These are phyloP conservation scores for Trametes maxima DNA, from an alignment of 768 basidiomycete species.

Conservation along the genomic window DNA sequence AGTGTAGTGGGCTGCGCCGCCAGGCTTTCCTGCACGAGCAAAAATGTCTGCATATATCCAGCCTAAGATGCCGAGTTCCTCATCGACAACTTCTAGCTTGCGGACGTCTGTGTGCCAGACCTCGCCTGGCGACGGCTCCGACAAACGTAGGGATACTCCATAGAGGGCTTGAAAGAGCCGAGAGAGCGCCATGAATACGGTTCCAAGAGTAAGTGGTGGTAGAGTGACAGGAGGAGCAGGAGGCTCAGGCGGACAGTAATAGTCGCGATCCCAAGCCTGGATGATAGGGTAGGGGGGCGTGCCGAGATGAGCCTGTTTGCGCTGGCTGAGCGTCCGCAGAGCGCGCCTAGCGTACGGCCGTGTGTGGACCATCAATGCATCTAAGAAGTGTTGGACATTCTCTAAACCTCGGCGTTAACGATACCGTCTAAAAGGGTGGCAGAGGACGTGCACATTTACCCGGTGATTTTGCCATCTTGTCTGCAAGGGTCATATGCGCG, in stretches of 20 bases:
- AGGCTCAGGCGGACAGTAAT: conserved; percentile 81
- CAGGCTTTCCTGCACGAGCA: conserved; percentile 78
- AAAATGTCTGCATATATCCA: conserved; percentile 97
- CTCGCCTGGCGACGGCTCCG: conserved; percentile 71
- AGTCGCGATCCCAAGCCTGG: conserved; percentile 97
- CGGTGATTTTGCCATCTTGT: conserved; percentile 98
- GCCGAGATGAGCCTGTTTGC: conserved; percentile 75
- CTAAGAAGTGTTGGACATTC: conserved; percentile 86
- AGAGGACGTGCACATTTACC: conserved; percentile 47
- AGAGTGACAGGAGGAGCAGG: conserved; percentile 74
- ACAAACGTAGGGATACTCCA: conserved; percentile 80
- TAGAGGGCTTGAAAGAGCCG: conserved; percentile 85
- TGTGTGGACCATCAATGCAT: conserved; percentile 79
- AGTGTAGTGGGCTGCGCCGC: conserved; percentile 96
- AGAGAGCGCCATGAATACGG: conserved; percentile 89
- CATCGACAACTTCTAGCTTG: conserved; percentile 92
- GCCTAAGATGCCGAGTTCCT: conserved; percentile 82
- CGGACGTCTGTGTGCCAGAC: conserved; percentile 88
- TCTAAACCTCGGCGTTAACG: conserved; percentile 42
- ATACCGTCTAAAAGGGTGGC: neutral
- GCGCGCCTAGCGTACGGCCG: conserved; percentile 76
- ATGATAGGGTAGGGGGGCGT: conserved; percentile 62
- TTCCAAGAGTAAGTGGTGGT: conserved; percentile 83
- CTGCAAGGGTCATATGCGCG: conserved; percentile 82
- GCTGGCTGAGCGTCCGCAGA: conserved; percentile 61